These are phyloP conservation scores for Colletotrichum caudatum DNA, from an alignment of 2,329 filamentous ascomycete genomes.

Conservation along the genomic window DNA sequence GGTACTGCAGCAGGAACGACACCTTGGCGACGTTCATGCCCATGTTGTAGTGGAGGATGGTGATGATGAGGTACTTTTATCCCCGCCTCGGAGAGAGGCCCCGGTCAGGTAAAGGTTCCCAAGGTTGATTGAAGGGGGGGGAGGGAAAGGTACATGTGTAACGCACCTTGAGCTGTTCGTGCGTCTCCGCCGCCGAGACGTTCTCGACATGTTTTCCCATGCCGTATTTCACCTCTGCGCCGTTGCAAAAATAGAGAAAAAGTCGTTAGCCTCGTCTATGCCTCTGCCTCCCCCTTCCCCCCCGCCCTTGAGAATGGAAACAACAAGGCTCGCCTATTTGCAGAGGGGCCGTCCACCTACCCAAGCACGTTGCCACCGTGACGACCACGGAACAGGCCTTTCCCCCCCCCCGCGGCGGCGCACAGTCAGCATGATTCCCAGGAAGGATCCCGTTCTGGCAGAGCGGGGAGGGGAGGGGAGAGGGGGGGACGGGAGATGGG, in stretches of 20 bases:
- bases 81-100: no score
- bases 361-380: slow-evolving; percentile 31
- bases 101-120: neutral
- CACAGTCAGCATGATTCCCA: slow-evolving; percentile 19
- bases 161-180: slow-evolving; percentile 45
- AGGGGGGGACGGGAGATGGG: neutral
- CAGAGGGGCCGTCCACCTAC: neutral
- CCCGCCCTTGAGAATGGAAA: neutral
- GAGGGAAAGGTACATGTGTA: no score
- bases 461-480: no score
- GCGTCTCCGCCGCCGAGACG: slow-evolving; percentile 40
- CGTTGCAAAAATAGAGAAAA: neutral
- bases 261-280: slow-evolving; percentile 1
- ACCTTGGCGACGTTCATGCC: slow-evolving; percentile 50
- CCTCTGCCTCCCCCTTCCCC: no score
- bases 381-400: slow-evolving; percentile 43
- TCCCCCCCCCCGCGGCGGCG: neutral
- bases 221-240: slow-evolving; percentile 45
- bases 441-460: neutral
- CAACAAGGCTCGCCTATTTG: neutral
- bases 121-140: accelerated
- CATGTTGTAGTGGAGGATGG: slow-evolving; percentile 49
- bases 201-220: slow-evolving; percentile 46
- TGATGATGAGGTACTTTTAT: slow-evolving; percentile 46
- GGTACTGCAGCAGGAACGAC: slow-evolving; percentile 50